Base-by-base conservation (phyloP, 352 stramenopile genomes). In the Phytopythium delawarense region DNA sequence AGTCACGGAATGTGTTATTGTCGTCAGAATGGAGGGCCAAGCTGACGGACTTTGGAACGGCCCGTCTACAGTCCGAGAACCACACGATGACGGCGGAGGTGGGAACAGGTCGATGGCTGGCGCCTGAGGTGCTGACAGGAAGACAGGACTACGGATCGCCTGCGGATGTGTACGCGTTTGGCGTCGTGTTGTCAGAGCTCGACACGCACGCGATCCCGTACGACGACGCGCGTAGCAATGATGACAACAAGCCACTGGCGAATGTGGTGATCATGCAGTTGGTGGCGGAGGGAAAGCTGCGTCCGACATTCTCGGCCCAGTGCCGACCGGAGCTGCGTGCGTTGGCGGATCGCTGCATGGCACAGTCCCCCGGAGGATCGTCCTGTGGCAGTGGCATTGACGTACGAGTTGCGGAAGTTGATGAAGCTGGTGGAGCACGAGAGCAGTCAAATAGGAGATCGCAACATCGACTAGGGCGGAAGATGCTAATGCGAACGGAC, bases 71-170 rank as follows among this genome's bases (percentile, higher is more conserved):
- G 11, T 64, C 56, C 6, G 48, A 52, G 40, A 37, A 59, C 15
- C 40, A 64, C 8, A 73, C 62, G 18, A 71, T 69, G 59, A 66
- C 63, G 8, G 56, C 39, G 1, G 52, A 61, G 12, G 65, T 71
- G 48, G 61, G 65, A 7, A 71, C 53, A 7, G 39, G 39, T 40
- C 60, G 60, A 15, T 65, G 60, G 60, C 32, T 59, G 12, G 49
- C 49, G 11, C 56, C 64, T 12, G 59, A 65, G 30, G 46, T 69
- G 18, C 42, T 69, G 53, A n/a, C n/a, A n/a, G n/a, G n/a, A n/a
- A n/a, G n/a, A n/a, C n/a, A n/a, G n/a, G n/a, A n/a, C n/a, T n/a
- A n/a, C n/a, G n/a, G n/a, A n/a, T n/a, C n/a, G n/a, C n/a, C n/a
- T n/a, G n/a, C n/a, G n/a, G n/a, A n/a, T n/a, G n/a, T n/a, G n/a